Conservation (phyloP, 768 basidiomycete genomes). For the Rhodotorula kratochvilovae region DNA sequence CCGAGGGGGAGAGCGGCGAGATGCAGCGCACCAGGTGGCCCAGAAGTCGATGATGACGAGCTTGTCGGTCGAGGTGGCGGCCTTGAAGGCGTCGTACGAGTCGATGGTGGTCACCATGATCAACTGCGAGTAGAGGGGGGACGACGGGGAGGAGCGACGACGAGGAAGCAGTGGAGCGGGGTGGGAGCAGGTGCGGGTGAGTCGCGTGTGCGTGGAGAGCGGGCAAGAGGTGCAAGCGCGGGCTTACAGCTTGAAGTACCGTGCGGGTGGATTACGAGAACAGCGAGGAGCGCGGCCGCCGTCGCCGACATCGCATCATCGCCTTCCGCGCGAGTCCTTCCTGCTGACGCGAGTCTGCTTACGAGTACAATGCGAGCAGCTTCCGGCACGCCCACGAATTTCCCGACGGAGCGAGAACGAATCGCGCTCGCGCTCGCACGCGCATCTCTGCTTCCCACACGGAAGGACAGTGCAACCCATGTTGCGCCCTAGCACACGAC, state of each 20-base stretch:
- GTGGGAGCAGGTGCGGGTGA: background rate
- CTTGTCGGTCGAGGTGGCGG: slow-evolving; percentile 53
- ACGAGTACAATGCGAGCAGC: too few relatives aligned
- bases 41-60: slow-evolving; percentile 65
- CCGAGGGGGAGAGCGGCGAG: background rate
- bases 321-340: too few relatives aligned
- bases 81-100: slow-evolving; percentile 49
- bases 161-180: background rate
- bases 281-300: too few relatives aligned
- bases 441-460: too few relatives aligned
- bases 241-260: background rate
- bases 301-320: too few relatives aligned
- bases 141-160: background rate
- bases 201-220: background rate
- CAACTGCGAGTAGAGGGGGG: background rate
- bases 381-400: too few relatives aligned
- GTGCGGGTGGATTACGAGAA: too few relatives aligned
- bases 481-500: background rate
- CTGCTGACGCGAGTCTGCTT: too few relatives aligned
- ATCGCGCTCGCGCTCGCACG: too few relatives aligned
- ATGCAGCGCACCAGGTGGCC: slow-evolving; percentile 61
- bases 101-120: slow-evolving; percentile 46
- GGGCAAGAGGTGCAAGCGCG: background rate
- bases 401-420: too few relatives aligned
- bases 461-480: too few relatives aligned